Evolutionary conservation across 225 moss, liverwort and hornwort species (phyloP), one percentile per base, ranked within the genome.

Genomic region (Pseudisothecium myosuroides): DNA sequence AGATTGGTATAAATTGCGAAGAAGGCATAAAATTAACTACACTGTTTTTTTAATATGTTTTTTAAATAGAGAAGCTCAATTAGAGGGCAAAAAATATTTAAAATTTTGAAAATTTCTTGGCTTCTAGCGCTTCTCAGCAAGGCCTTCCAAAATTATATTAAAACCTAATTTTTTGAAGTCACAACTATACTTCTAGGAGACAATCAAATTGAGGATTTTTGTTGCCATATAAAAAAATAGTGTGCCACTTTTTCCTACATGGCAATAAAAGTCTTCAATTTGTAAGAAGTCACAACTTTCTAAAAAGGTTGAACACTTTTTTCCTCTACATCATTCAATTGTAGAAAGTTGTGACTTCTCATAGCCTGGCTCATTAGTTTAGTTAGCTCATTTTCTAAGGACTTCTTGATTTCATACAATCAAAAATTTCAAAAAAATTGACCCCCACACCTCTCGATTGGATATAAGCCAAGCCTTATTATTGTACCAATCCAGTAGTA

Each of bases 321-420:
- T 52, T 52, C 52, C 5, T 71, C 26, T 5, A 71, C 1, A 0
- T 41, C 71, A 41, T 8, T 41, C 1, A 3, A 4, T 15, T 14
- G 15, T 24, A 2, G 8, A 69, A 14, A 14, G 9, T 0, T 26
- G 1, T 15, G 0, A 41, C 26, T 1, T 24, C 2, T 41, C 5
- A 41, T 69, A 23, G 8, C 24, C 14, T 69, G 14, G 14, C 5
- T n/a, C n/a, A n/a, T n/a, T n/a, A n/a, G n/a, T n/a, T n/a, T n/a
- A n/a, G 5, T 39, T 23, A 28, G 17, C 1, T 3, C 16, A 45
- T 73, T 73, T 45, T 73, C 1, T 2, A 10, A 43, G 2, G 23
- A 68, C 22, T 39, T 23, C 0, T 23, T 8, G 0, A 69, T 39
- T 39, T 20, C 21, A 69, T 0, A 20, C 11, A 66, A 36, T 66